A percentile compares a stretch with the other conserved stretches of the same genome.
Evolutionary conservation across 345 rosid species (phyloP).

Genomic region (Pugionium dolabratum): DNA sequence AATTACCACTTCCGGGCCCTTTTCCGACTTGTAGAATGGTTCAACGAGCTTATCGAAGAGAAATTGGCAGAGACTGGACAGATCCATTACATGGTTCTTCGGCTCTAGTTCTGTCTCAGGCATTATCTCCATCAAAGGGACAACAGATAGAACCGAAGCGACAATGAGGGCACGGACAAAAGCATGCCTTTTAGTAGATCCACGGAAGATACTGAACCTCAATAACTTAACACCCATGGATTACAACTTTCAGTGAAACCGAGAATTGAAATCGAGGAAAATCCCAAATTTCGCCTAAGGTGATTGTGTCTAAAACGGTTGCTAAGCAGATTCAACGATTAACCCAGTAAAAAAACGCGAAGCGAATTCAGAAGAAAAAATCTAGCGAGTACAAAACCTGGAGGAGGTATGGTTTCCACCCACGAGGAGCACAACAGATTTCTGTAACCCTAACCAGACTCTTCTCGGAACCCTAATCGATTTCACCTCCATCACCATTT

Average conservation of each 20-base stretch:
- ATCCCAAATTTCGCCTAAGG: background rate
- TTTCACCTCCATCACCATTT: slow-evolving; percentile 42
- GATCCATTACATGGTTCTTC: slow-evolving; percentile 24
- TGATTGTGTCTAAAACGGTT: background rate
- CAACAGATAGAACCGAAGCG: slow-evolving; percentile 45
- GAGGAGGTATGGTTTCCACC: slow-evolving; percentile 95
- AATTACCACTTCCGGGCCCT: slow-evolving; percentile 49
- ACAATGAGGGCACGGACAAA: slow-evolving; percentile 52
- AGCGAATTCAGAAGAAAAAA: background rate
- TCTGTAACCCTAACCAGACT: slow-evolving; percentile 44
- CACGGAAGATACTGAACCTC: slow-evolving; percentile 50
- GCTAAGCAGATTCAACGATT: background rate
- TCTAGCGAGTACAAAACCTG: slow-evolving; percentile 85
- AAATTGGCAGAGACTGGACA: slow-evolving; percentile 21
- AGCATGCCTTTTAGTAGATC: slow-evolving; percentile 57
- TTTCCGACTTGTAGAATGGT: slow-evolving; percentile 42
- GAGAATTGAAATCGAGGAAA: background rate
- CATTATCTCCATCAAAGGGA: slow-evolving; percentile 52
- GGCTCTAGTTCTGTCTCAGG: slow-evolving; percentile 31
- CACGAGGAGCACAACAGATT: slow-evolving; percentile 77
- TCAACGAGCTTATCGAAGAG: slow-evolving; percentile 39
- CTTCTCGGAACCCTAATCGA: slow-evolving; percentile 32
- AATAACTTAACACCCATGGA: slow-evolving; percentile 53
- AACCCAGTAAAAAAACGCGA: background rate
- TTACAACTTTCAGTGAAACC: slow-evolving; percentile 4